phyloP scores from a whole-genome alignment of 768 basidiomycete species.

The Clathrus columnatus region DNA sequence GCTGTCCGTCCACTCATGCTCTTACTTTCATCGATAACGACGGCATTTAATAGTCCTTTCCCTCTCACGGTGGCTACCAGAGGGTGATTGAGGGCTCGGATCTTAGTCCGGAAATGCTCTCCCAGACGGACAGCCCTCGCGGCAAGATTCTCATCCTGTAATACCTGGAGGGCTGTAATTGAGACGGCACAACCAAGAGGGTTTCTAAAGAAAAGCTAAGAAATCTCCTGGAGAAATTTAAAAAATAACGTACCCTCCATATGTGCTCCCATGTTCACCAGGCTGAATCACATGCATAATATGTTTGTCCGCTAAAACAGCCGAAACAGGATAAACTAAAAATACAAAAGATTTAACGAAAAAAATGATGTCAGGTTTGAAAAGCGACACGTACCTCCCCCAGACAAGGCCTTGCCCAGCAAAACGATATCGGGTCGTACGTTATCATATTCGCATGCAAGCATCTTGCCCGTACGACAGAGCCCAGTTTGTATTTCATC shows the following conservation, averaged over 20 bases:
- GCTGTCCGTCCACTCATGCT: constrained; percentile 74
- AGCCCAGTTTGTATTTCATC: constrained; percentile 98
- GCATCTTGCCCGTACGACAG: constrained; percentile 88
- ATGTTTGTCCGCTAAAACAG: constrained; percentile 84
- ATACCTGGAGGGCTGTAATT: constrained; percentile 85
- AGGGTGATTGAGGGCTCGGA: constrained; percentile 55
- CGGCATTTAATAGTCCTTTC: constrained; percentile 81
- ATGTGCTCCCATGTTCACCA: constrained; percentile 94
- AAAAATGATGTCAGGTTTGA: neutral
- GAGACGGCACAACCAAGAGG: constrained; percentile 96
- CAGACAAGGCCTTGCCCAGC: constrained; percentile 93
- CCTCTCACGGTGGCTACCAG: constrained; percentile 77
- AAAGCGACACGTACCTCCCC: constrained; percentile 57
- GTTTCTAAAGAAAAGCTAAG: constrained; percentile 42
- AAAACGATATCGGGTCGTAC: constrained; percentile 88
- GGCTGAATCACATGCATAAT: constrained; percentile 92
- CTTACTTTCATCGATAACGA: constrained; percentile 82
- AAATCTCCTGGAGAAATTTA: neutral
- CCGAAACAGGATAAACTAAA: constrained; percentile 91
- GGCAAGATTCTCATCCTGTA: constrained; percentile 77
- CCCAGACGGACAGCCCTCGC: constrained; percentile 76
- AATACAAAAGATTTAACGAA: neutral
- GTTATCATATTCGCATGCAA: constrained; percentile 80
- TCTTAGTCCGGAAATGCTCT: constrained; percentile 61
- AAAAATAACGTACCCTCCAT: constrained; percentile 59